phyloP scores from a whole-genome alignment of 2,329 filamentous ascomycete genomes.

The Claviceps pazoutovae region DNA sequence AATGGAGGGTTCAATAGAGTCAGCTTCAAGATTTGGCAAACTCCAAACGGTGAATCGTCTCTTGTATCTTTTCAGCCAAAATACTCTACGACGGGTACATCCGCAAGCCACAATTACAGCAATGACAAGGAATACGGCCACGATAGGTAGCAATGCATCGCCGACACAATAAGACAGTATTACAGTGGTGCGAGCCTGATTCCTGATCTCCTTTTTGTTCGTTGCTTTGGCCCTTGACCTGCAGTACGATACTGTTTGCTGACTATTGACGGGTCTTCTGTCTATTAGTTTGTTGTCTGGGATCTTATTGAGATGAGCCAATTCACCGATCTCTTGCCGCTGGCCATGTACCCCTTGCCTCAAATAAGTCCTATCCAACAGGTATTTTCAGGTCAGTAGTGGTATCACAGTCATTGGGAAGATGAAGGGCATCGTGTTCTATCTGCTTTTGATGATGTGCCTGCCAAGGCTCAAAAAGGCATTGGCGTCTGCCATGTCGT shows the following conservation, averaged over 20 bases:
- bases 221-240: background rate
- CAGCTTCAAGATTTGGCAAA: constrained; percentile 4
- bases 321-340: background rate
- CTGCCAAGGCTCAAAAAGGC: constrained; percentile 1
- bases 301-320: background rate
- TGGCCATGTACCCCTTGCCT: background rate
- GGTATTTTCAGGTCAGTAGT: background rate
- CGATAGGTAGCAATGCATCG: too few species aligned
- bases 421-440: background rate
- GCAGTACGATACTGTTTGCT: constrained; percentile 2
- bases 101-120: background rate
- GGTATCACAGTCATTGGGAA: background rate
- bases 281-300: background rate
- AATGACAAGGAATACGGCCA: too few species aligned
- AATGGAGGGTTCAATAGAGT: constrained; percentile 22
- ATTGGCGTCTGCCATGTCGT: background rate
- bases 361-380: background rate
- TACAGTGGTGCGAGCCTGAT: too few species aligned
- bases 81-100: constrained; percentile 1
- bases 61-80: constrained; percentile 3
- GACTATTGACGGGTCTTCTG: background rate
- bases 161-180: too few species aligned
- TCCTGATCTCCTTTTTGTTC: background rate
- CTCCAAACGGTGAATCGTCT: constrained; percentile 1
- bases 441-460: background rate